A percentile compares a stretch with the other conserved stretches of the same genome.
phyloP scores from a whole-genome alignment of 345 rosid genomes.

The Salix koriyanagi region DNA sequence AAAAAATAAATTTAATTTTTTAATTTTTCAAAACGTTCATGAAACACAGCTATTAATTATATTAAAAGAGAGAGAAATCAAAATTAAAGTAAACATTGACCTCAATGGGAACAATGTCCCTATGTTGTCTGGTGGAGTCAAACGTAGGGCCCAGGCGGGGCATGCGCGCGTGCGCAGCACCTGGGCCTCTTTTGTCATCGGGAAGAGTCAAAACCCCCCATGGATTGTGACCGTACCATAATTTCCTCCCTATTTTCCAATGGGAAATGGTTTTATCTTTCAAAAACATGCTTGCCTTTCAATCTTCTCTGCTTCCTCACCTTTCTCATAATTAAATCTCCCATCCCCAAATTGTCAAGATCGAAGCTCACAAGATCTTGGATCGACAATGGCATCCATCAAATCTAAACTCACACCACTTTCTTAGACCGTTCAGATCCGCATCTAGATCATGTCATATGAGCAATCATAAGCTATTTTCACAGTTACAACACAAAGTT shows the following conservation, averaged over 20 bases:
- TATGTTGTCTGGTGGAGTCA: slow-evolving; percentile 15
- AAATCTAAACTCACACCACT: neutral
- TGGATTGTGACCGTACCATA: neutral
- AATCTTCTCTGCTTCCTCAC: neutral
- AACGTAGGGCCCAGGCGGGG: slow-evolving; percentile 30
- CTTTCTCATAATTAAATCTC: neutral
- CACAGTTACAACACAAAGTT: too few species aligned
- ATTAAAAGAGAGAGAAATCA: too few species aligned
- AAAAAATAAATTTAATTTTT: too few species aligned
- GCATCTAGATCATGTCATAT: too few species aligned
- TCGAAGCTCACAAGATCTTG: neutral
- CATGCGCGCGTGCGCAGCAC: slow-evolving; percentile 35
- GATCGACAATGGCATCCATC: neutral
- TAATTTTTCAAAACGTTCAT: too few species aligned
- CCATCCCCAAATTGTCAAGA: neutral
- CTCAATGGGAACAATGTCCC: neutral
- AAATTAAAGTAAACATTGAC: neutral
- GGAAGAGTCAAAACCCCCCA: slow-evolving; percentile 21
- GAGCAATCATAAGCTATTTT: too few species aligned
- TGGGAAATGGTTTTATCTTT: neutral
- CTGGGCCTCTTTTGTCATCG: slow-evolving; percentile 27
- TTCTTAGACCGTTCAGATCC: too few species aligned
- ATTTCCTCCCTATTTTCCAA: neutral
- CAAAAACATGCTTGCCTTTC: neutral
- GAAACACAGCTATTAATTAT: too few species aligned